Evolutionary conservation across 257 asterid genomes (phyloP).

Genomic region (Gentiana straminea): DNA sequence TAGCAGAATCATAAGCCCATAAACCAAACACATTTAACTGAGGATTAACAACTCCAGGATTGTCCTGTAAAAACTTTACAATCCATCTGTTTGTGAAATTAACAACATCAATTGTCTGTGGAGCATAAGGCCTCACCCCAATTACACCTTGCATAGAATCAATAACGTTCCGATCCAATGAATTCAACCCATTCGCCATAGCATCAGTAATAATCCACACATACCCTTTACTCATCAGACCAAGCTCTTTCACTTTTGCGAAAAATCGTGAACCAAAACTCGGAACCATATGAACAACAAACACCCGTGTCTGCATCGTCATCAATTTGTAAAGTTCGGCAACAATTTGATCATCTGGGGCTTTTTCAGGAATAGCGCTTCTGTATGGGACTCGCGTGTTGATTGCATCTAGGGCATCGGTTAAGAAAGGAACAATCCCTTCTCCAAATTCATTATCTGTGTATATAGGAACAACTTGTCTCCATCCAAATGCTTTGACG

Average conservation of each 20-base stretch:
- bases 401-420: slow-evolving; percentile 21
- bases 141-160: slow-evolving; percentile 41
- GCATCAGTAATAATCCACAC: slow-evolving; percentile 38
- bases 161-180: slow-evolving; percentile 3
- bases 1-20: slow-evolving; percentile 35
- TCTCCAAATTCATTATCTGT: slow-evolving; percentile 27
- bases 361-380: slow-evolving; percentile 17
- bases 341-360: slow-evolving; percentile 20
- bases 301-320: slow-evolving; percentile 29
- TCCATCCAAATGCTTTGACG: slow-evolving; percentile 7
- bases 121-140: slow-evolving; percentile 28
- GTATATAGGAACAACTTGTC: slow-evolving; percentile 11
- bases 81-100: slow-evolving; percentile 22
- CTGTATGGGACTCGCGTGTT: slow-evolving; percentile 22
- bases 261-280: slow-evolving; percentile 25
- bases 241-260: slow-evolving; percentile 22
- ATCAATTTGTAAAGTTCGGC: slow-evolving; percentile 28
- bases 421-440: slow-evolving; percentile 26
- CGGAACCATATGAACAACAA: slow-evolving; percentile 22
- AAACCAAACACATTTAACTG: slow-evolving; percentile 21
- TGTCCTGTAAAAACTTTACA: slow-evolving; percentile 4
- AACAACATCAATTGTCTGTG: slow-evolving; percentile 12
- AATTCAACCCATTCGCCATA: slow-evolving; percentile 14
- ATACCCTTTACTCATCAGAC: slow-evolving; percentile 31
- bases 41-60: slow-evolving; percentile 8